Evolutionary conservation across 208 protist species (phyloP).

Genomic region (Crithidia brevicula): DNA sequence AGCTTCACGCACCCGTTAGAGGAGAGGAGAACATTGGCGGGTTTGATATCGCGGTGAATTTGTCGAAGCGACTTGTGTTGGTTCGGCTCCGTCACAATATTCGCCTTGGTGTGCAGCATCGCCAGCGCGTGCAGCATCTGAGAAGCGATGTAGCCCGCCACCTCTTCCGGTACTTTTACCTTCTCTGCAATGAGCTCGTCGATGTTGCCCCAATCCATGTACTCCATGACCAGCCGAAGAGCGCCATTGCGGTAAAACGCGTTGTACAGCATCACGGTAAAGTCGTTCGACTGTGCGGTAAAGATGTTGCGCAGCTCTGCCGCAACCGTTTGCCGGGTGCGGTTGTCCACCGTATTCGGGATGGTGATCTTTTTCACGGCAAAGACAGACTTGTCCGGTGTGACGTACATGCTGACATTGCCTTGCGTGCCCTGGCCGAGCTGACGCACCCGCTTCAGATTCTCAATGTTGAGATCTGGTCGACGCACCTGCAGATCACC

Average conservation of each 20-base stretch:
- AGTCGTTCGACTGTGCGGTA: slow-evolving; percentile 63
- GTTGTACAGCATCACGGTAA: slow-evolving; percentile 86
- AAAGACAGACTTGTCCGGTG: slow-evolving; percentile 45
- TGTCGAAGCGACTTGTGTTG: slow-evolving; percentile 70
- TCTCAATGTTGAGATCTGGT: slow-evolving; percentile 70
- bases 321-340: slow-evolving; percentile 74
- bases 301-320: slow-evolving; percentile 88
- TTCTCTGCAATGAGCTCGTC: slow-evolving; percentile 74
- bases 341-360: slow-evolving; percentile 54
- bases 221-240: slow-evolving; percentile 87
- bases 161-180: slow-evolving; percentile 49
- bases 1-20: slow-evolving; percentile 75
- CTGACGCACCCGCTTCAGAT: slow-evolving; percentile 45
- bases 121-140: slow-evolving; percentile 85
- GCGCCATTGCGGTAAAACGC: slow-evolving; percentile 76
- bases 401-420: slow-evolving; percentile 80
- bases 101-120: slow-evolving; percentile 84
- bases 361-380: slow-evolving; percentile 86
- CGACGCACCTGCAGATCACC: slow-evolving; percentile 74
- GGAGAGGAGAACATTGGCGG: slow-evolving; percentile 88
- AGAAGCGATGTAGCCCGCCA: slow-evolving; percentile 72
- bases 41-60: slow-evolving; percentile 91
- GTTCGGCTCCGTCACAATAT: slow-evolving; percentile 82
- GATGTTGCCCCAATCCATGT: slow-evolving; percentile 91
- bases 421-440: slow-evolving; percentile 78